Percentiles rank a stretch among this genome's conserved stretches.
Conservation (phyloP, 2,329 filamentous ascomycete genomes). For the Botrytis paeoniae region DNA sequence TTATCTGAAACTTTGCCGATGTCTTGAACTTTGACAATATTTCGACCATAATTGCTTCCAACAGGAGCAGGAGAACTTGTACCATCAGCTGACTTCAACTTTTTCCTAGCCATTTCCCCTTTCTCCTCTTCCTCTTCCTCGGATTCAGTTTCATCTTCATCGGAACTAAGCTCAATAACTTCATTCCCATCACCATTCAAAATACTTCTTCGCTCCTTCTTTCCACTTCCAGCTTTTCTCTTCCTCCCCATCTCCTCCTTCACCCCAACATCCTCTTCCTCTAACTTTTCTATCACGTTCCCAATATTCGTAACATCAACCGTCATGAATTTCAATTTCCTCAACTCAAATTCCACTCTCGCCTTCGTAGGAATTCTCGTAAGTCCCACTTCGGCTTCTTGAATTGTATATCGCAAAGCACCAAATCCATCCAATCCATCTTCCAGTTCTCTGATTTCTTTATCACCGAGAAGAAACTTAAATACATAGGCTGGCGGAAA, state of each 20-base stretch:
- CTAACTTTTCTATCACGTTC: not conserved
- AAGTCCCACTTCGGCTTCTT: constrained; percentile 69
- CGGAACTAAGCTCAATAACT: constrained; percentile 32
- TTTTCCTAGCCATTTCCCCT: constrained; percentile 12
- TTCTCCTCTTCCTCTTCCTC: constrained; percentile 33
- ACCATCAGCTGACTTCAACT: constrained; percentile 8
- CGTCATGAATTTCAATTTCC: constrained; percentile 6
- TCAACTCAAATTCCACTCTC: constrained; percentile 49
- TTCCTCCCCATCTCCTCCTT: not conserved
- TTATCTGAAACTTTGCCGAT: not conserved
- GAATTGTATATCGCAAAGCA: constrained; percentile 64
- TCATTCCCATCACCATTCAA: constrained; percentile 27
- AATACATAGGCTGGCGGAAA: constrained; percentile 63
- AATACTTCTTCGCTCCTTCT: constrained; percentile 33
- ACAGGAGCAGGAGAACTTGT: not conserved
- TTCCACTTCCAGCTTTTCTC: not conserved
- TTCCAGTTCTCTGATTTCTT: constrained; percentile 61
- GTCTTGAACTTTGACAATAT: not conserved
- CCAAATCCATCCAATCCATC: constrained; percentile 50
- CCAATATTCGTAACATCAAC: not conserved
- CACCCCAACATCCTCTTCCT: not conserved
- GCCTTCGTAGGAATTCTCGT: constrained; percentile 68
- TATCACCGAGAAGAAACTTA: constrained; percentile 21
- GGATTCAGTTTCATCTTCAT: constrained; percentile 40
- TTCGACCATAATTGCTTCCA: not conserved